Base-by-base conservation (phyloP, 1,139 yeast species). In the Citeromyces hawaiiensis region DNA sequence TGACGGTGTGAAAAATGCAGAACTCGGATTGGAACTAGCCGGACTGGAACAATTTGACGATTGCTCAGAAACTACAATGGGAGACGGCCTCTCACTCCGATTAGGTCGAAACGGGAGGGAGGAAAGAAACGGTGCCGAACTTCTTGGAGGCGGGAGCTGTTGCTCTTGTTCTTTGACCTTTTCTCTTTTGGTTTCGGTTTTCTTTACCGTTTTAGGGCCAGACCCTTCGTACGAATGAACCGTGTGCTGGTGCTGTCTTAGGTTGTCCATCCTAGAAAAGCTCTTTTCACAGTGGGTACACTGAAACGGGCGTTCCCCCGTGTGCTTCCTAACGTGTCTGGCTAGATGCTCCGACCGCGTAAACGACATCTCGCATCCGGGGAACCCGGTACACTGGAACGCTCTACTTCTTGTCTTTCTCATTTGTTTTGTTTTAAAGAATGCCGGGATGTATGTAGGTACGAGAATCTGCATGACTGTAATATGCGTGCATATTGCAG, bases 231-330 rank as follows among this genome's bases (percentile, higher is more conserved):
- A 78, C 27, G 93, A 87, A 56, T 87, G 96, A 11, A 87, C 96
- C 0, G 96, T 83, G 54, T 86, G 94, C 46, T 82, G 81, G 59
- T 88, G 96, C 59, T 88, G 97, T 43, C 96, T 72, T 46, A 88
- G 66, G 55, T 88, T 88, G 59, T 88, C 97, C 46, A 86, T 63
- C 38, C 96, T 68, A 23, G 91, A 78, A 54, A 88, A 88, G 53
- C 78, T 73, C 51, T 87, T 77, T 36, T 76, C 68, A 58, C 97
- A 88, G 51, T 69, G 74, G 39, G 83, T 83, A 57, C 97, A 88
- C 42, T 85, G 76, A 56, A 86, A 88, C 1, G 97, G 97, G 42
- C 95, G 68, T 57, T 88, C 97, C 36, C 96, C 97, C 1, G 96
- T 87, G 56, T 87, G 97, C 53, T 87, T 88, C 39, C 96, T 65